Percentiles rank a stretch among this genome's conserved stretches.
phyloP scores from a whole-genome alignment of 495 filamentous ascomycete species.

The Lentithecium fluviatile region DNA sequence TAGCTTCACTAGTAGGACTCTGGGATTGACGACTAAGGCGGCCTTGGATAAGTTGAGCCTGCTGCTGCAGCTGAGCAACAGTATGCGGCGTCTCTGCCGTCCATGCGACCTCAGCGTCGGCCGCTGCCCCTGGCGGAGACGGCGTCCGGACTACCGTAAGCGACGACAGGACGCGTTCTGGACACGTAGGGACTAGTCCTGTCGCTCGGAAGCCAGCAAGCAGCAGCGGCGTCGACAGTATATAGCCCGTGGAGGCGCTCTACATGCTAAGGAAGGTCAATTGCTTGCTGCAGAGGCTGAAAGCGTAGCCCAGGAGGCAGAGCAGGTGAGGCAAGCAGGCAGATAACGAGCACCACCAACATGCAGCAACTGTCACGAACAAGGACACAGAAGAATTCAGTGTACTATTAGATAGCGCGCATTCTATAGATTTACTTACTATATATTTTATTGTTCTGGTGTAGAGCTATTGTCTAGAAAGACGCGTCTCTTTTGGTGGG shows the following conservation, averaged over 20 bases:
- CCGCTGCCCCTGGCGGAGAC: no score
- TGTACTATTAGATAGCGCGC: background rate
- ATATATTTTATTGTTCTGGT: background rate
- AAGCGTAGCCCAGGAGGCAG: background rate
- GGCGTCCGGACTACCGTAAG: no score
- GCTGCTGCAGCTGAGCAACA: no score
- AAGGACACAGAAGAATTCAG: background rate
- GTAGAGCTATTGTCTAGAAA: background rate
- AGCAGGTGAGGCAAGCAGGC: background rate
- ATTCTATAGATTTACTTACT: background rate
- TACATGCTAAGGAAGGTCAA: background rate
- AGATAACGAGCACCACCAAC: background rate
- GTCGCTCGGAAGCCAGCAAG: no score
- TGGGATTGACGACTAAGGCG: no score
- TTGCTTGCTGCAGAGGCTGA: constrained; percentile 1
- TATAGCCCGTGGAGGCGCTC: background rate
- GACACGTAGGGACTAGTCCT: no score
- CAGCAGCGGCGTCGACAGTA: no score
- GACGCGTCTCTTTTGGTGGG: background rate
- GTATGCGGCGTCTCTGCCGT: no score
- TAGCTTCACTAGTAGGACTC: no score
- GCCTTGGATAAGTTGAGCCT: no score
- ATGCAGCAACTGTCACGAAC: background rate
- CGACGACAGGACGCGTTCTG: no score
- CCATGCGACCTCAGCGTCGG: no score